Evolutionary conservation across 192 early-diverging fungal genomes (phyloP), one percentile per base, ranked within the genome.

Genomic region (Backusella luteola): DNA sequence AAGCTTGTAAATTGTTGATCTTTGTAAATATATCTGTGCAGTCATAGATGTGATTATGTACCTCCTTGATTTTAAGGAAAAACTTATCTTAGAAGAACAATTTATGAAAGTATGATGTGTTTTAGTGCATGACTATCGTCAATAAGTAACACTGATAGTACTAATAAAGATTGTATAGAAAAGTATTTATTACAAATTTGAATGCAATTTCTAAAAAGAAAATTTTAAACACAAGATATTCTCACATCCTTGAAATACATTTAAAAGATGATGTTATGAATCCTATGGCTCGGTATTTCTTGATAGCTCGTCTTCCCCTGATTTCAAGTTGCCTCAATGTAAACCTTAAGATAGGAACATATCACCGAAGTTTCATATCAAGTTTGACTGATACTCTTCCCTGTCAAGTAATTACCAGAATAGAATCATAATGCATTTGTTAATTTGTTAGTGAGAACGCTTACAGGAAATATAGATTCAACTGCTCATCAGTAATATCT

Each of bases 11-110:
- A 63, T 29, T 63, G 23, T 63, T 29, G 56, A 63, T 63, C 56
- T 29, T 63, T 63, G 56, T 29, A 63, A 63, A 63, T 63, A 63
- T 26, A 63, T 63, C 21, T 63, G 56, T 63, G 26, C 56, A 63
- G 23, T 3, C 26, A 29, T 29, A 63, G n/a, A 63, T 63, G 56
- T 71, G 21, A 63, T 63, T 11, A 29, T 23, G 23, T 29, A 29
- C 26, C 56, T 63, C 56, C 56, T 63, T 63, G 56, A 29, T 63
- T 63, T 63, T 26, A 63, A 29, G 56, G 56, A 63, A 29, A 63
- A 49, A 49, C 19, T 19, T 63, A 63, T 14, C n/a, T 14, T 29
- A 4, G 4, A 63, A 29, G 8, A 63, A 63, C 56, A 63, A 29
- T 29, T 23, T 14, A 63, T 63, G 4, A 29, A 63, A 26, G 26